Evolutionary conservation across 305 asterid genomes (phyloP).

Genomic region (Fraxinus ornus): DNA sequence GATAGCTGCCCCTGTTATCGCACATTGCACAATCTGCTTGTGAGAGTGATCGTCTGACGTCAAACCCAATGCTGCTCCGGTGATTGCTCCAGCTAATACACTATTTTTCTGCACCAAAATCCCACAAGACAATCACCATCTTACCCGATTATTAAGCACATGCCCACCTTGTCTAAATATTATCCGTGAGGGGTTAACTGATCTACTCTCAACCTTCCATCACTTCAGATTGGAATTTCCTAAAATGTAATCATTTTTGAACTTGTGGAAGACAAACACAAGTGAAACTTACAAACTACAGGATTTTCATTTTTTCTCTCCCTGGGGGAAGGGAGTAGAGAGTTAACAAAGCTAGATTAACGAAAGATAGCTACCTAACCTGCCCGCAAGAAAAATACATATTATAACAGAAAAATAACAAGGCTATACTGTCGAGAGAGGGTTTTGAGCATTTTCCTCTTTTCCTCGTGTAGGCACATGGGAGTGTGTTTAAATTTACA

Average conservation of each 20-base stretch:
- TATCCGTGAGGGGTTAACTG: neutral
- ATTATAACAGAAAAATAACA: neutral
- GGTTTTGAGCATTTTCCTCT: neutral
- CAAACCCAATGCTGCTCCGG: constrained; percentile 79
- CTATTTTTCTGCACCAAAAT: constrained; percentile 60
- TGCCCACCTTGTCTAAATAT: neutral
- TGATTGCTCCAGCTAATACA: constrained; percentile 75
- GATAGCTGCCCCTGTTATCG: constrained; percentile 80
- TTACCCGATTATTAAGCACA: neutral
- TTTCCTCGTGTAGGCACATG: neutral
- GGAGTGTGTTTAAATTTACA: neutral
- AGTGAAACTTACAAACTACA: neutral
- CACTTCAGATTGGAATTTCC: neutral
- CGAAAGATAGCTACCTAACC: neutral
- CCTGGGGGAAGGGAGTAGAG: neutral
- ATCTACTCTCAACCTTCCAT: neutral
- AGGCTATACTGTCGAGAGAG: neutral
- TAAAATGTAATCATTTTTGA: neutral
- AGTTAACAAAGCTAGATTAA: neutral
- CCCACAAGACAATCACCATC: neutral
- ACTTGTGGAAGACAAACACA: neutral
- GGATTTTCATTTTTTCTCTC: neutral
- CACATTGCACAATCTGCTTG: constrained; percentile 74
- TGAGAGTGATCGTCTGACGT: constrained; percentile 63
- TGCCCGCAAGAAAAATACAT: neutral